Conservation (phyloP, 2,329 filamentous ascomycete species). For the Colletotrichum liaoningense region DNA sequence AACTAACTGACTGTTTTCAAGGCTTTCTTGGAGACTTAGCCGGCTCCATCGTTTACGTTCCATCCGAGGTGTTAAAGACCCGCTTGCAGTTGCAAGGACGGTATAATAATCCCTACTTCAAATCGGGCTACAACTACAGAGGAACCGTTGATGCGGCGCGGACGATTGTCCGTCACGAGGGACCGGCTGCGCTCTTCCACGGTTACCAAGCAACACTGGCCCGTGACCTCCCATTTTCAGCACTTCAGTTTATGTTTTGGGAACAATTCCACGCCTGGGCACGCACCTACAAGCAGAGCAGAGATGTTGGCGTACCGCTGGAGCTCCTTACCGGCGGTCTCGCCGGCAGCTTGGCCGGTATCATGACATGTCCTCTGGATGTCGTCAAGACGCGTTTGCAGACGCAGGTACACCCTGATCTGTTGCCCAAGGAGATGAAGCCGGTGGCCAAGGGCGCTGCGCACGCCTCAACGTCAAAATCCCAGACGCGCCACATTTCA, state of each 20-base stretch:
- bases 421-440: constrained; percentile 40
- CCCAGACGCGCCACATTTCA: constrained; percentile 81
- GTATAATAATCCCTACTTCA: constrained; percentile 94
- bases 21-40: constrained; percentile 94
- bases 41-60: constrained; percentile 93
- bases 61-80: constrained; percentile 98
- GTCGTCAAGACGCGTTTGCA: constrained; percentile 98
- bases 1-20: constrained; percentile 45
- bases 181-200: constrained; percentile 87
- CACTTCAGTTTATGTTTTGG: constrained; percentile 97
- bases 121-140: constrained; percentile 95
- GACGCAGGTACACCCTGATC: constrained; percentile 77
- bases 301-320: constrained; percentile 85
- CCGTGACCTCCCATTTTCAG: constrained; percentile 94
- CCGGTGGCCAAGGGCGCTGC: constrained; percentile 36
- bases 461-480: constrained; percentile 46
- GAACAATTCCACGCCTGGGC: constrained; percentile 91
- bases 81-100: constrained; percentile 93
- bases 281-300: constrained; percentile 79
- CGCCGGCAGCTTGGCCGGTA: constrained; percentile 91
- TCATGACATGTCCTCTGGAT: constrained; percentile 94
- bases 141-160: constrained; percentile 85
- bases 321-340: constrained; percentile 91
- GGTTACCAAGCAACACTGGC: constrained; percentile 98
- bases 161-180: constrained; percentile 87